Percentiles rank a stretch among this genome's conserved stretches.
phyloP scores from a whole-genome alignment of 2,329 filamentous ascomycete species.

The Sclerotinia subarctica region DNA sequence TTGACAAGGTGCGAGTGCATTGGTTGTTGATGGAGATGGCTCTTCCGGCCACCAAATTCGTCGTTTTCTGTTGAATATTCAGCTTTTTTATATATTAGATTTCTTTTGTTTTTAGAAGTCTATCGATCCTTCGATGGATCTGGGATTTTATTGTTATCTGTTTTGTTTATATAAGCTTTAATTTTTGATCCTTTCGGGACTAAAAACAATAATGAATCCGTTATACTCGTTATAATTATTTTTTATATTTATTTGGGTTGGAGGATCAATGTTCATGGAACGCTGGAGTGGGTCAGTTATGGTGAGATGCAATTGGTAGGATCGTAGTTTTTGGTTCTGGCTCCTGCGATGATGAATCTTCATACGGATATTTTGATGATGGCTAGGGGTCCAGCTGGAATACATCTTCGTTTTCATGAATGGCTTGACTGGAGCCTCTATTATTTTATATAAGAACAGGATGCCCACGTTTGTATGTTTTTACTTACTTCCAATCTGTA shows the following conservation, averaged over 20 bases:
- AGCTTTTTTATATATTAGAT: too few species aligned
- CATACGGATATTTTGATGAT: not conserved
- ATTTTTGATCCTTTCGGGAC: too few species aligned
- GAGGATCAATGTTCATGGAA: not conserved
- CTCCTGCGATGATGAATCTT: not conserved
- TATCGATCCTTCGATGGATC: too few species aligned
- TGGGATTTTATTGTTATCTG: too few species aligned
- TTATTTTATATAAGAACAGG: not conserved
- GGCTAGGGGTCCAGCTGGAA: not conserved
- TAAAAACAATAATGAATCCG: too few species aligned
- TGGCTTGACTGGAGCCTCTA: not conserved
- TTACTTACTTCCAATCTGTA: not conserved
- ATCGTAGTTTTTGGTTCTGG: not conserved
- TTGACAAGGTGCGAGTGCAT: not conserved
- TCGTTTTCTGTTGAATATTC: too few species aligned
- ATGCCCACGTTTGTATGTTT: not conserved
- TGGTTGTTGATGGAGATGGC: not conserved
- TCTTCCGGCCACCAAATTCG: too few species aligned
- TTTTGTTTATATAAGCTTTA: too few species aligned
- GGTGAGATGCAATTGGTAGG: not conserved
- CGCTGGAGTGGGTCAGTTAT: not conserved
- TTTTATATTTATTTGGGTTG: not conserved
- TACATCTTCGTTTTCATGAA: not conserved
- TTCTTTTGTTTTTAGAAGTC: too few species aligned
- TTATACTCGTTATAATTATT: too few species aligned